Evolutionary conservation across 2,329 filamentous ascomycete species (phyloP).

Genomic region (Nannizzia gypsea): DNA sequence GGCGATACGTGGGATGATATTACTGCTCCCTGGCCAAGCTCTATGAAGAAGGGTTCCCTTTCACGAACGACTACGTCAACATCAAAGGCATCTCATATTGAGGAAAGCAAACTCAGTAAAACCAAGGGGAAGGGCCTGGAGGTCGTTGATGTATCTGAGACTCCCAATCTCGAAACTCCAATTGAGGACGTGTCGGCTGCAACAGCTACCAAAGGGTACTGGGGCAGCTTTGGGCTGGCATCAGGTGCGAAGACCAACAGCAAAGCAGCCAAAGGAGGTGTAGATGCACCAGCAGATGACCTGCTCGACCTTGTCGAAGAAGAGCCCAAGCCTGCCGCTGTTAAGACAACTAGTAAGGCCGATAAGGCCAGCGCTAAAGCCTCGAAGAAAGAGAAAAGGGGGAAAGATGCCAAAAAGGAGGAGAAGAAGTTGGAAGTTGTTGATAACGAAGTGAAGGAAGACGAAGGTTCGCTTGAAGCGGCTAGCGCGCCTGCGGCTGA

Average conservation of each 20-base stretch:
- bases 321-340: slow-evolving; percentile 1
- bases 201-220: slow-evolving; percentile 24
- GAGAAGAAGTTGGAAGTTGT: not conserved
- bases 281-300: slow-evolving; percentile 1
- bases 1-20: slow-evolving; percentile 26
- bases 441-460: slow-evolving; percentile 3
- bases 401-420: slow-evolving; percentile 1
- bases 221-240: slow-evolving; percentile 32
- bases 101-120: slow-evolving; percentile 21
- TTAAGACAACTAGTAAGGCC: slow-evolving; percentile 4
- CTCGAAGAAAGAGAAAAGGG: not conserved
- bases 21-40: slow-evolving; percentile 22
- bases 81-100: slow-evolving; percentile 17
- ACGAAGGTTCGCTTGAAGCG: slow-evolving; percentile 6
- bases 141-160: slow-evolving; percentile 17
- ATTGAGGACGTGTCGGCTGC: slow-evolving; percentile 24
- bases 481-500: slow-evolving; percentile 19
- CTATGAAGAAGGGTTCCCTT: slow-evolving; percentile 32
- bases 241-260: slow-evolving; percentile 33
- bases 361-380: not conserved
- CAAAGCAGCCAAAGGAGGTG: slow-evolving; percentile 24
- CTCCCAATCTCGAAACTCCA: slow-evolving; percentile 24
- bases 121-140: slow-evolving; percentile 19
- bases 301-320: not conserved
- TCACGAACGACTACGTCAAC: slow-evolving; percentile 15